phyloP scores from a whole-genome alignment of 148 eudicot genomes.

The Pharnaceum exiguum region DNA sequence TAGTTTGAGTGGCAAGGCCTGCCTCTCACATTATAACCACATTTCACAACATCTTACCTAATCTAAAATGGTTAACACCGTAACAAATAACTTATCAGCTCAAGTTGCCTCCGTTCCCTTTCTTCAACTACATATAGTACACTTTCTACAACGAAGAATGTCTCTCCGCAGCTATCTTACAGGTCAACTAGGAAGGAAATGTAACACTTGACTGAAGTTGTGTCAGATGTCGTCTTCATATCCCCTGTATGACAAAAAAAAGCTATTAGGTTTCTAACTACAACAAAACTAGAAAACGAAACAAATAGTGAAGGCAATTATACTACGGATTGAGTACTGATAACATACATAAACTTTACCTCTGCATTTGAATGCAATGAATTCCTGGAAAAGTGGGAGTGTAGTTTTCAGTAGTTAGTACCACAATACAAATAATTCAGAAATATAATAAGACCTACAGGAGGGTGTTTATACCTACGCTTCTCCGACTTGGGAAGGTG shows the following conservation, averaged over 20 bases:
- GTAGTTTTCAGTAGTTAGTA: neutral
- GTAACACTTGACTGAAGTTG: constrained; percentile 6
- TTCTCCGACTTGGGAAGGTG: constrained; percentile 60
- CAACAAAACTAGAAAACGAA: neutral
- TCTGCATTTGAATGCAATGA: constrained; percentile 36
- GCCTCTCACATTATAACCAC: constrained; percentile 2
- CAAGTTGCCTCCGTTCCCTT: neutral
- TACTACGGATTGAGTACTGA: neutral
- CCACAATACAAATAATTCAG: neutral
- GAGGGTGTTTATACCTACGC: constrained; percentile 48
- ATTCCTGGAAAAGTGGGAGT: constrained; percentile 24
- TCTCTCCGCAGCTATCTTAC: constrained; percentile 4
- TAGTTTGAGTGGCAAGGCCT: neutral
- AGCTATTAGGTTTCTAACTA: neutral
- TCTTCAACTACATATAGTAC: constrained; percentile 19
- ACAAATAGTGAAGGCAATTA: too few relatives aligned
- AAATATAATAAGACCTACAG: neutral
- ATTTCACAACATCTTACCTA: constrained; percentile 18
- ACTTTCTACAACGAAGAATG: constrained; percentile 17
- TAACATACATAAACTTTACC: constrained; percentile 20
- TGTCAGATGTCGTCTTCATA: constrained; percentile 23
- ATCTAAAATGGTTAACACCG: neutral
- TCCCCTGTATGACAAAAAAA: constrained; percentile 14
- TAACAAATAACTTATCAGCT: neutral
- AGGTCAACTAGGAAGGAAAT: constrained; percentile 7